These are phyloP conservation scores for Cutaneotrichosporon dermatis DNA, from an alignment of 1,284 basidiomycete genomes.

Conservation along the genomic window DNA sequence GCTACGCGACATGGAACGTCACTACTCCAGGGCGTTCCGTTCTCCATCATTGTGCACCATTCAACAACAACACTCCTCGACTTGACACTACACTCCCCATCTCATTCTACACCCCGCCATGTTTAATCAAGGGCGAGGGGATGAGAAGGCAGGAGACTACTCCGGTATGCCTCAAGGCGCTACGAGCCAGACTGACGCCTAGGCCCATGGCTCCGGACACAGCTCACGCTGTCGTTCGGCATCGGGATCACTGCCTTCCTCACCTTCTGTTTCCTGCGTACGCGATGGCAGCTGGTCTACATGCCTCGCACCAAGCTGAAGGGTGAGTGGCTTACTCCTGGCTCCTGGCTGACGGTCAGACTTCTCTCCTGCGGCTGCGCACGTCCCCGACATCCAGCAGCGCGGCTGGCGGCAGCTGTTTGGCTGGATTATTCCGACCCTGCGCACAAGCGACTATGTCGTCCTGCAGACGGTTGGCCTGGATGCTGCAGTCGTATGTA, in stretches of 20 bases:
- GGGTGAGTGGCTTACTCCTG: slow-evolving; percentile 54
- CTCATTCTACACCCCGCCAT: not conserved
- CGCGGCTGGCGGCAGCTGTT: slow-evolving; percentile 57
- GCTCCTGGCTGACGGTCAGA: slow-evolving; percentile 20
- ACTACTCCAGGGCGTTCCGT: no score
- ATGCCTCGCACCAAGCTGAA: slow-evolving; percentile 91
- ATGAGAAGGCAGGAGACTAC: slow-evolving; percentile 5
- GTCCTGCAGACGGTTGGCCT: slow-evolving; percentile 95
- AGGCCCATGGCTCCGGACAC: slow-evolving; percentile 63
- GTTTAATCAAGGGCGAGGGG: not conserved
- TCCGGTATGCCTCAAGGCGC: not conserved
- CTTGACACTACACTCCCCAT: not conserved
- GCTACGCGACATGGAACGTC: no score
- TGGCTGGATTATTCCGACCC: slow-evolving; percentile 91
- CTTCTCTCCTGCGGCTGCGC: slow-evolving; percentile 39
- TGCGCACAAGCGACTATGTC: slow-evolving; percentile 82
- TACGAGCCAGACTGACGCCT: not conserved
- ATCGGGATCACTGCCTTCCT: slow-evolving; percentile 79
- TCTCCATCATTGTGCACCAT: not conserved
- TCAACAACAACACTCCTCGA: not conserved
- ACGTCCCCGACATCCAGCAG: slow-evolving; percentile 29
- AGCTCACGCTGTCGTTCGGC: slow-evolving; percentile 69
- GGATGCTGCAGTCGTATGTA: slow-evolving; percentile 81
- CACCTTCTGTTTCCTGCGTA: slow-evolving; percentile 80
- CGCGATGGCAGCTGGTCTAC: slow-evolving; percentile 81